Percentiles rank a stretch among this genome's conserved stretches.
Conservation (phyloP, 805 yeast genomes). For the Nakazawaea sp. region DNA sequence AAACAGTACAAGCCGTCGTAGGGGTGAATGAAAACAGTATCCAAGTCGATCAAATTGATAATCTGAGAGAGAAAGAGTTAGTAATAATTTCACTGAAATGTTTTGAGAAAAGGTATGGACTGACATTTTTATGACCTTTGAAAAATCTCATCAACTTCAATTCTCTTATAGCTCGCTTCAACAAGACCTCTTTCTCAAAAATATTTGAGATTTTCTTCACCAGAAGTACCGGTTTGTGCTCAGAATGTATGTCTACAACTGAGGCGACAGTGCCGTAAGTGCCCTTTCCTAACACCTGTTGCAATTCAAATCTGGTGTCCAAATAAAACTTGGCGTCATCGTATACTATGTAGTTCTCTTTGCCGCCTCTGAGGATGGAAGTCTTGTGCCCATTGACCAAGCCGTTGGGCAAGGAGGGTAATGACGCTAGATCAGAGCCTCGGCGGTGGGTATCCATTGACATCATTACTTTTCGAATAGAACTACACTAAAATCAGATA, state of each 20-base stretch:
- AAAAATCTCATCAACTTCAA: constrained; percentile 73
- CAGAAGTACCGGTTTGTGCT: constrained; percentile 43
- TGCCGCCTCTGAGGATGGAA: constrained; percentile 9
- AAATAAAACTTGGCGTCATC: constrained; percentile 56
- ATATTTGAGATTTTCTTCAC: constrained; percentile 76
- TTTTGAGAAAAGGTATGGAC: constrained; percentile 11
- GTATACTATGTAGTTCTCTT: constrained; percentile 24
- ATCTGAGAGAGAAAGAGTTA: constrained; percentile 29
- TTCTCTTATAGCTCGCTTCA: constrained; percentile 81
- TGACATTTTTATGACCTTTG: constrained; percentile 74
- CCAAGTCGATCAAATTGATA: constrained; percentile 66
- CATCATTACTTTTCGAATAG: too few species aligned
- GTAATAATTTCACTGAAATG: constrained; percentile 42
- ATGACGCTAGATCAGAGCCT: too few species aligned
- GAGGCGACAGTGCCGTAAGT: constrained; percentile 84
- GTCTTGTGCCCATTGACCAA: too few species aligned
- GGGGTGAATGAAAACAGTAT: constrained; percentile 56
- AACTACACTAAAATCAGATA: too few species aligned
- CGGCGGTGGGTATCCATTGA: too few species aligned
- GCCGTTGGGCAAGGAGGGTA: too few species aligned
- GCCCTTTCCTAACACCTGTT: constrained; percentile 67
- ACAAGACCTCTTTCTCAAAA: constrained; percentile 55
- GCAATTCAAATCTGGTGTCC: constrained; percentile 52
- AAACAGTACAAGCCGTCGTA: constrained; percentile 85
- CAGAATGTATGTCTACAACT: constrained; percentile 47